Percentiles rank a stretch among this genome's conserved stretches.
Evolutionary conservation across 805 yeast species (phyloP).

Genomic region (Candida sphagnicola): DNA sequence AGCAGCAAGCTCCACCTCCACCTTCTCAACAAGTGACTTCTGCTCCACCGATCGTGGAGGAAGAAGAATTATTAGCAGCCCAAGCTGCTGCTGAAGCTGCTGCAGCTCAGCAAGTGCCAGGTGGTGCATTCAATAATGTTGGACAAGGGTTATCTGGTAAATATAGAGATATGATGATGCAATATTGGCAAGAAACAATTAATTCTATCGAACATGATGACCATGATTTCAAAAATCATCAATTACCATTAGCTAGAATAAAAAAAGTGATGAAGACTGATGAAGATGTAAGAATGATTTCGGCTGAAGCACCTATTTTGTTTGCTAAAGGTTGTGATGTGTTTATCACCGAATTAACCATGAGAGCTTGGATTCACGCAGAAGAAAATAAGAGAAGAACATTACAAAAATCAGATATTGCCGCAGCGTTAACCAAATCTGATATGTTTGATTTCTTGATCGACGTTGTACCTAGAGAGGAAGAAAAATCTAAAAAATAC

Average conservation of each 20-base stretch:
- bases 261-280: constrained; percentile 98
- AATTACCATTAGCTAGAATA: constrained; percentile 91
- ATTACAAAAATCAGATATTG: constrained; percentile 88
- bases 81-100: constrained; percentile 48
- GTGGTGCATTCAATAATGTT: constrained; percentile 79
- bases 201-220: constrained; percentile 83
- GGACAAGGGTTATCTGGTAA: constrained; percentile 87
- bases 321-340: constrained; percentile 98
- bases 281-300: constrained; percentile 94
- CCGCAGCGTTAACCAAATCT: constrained; percentile 88
- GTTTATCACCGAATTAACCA: constrained; percentile 92
- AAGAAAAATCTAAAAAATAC: constrained; percentile 53
- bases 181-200: constrained; percentile 96
- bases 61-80: constrained; percentile 40
- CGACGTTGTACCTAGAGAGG: constrained; percentile 93
- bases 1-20: background rate
- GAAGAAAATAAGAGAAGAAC: constrained; percentile 95
- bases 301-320: constrained; percentile 96
- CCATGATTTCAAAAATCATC: constrained; percentile 91
- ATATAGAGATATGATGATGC: constrained; percentile 85
- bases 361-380: constrained; percentile 99
- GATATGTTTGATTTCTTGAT: constrained; percentile 98
- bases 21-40: background rate
- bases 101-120: constrained; percentile 43
- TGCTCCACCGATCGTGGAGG: constrained; percentile 27